phyloP scores from a whole-genome alignment of 495 filamentous ascomycete genomes.

The Trichodelitschia bisporula region DNA sequence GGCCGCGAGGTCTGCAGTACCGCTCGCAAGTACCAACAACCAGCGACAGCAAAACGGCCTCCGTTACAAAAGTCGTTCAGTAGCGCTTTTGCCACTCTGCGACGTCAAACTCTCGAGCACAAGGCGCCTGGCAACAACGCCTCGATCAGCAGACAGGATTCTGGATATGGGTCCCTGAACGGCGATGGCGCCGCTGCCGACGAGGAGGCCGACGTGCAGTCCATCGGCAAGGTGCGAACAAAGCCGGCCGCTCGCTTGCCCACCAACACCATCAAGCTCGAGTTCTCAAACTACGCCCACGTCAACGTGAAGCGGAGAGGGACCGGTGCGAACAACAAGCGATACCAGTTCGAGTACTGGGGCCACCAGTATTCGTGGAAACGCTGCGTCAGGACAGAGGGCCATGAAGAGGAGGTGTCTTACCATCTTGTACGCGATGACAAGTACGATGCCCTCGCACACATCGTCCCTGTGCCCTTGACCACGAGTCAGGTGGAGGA shows the following conservation, averaged over 20 bases:
- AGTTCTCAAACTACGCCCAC: conserved; percentile 95
- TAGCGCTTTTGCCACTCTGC: background rate
- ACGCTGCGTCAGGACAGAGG: conserved; percentile 36
- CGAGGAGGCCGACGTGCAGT: conserved; percentile 21
- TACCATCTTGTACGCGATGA: conserved; percentile 56
- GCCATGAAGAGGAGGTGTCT: conserved; percentile 34
- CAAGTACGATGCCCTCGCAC: conserved; percentile 39
- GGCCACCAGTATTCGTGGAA: conserved; percentile 69
- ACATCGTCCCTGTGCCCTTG: conserved; percentile 61
- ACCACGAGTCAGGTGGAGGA: conserved; percentile 42
- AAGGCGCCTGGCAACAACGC: conserved; percentile 22
- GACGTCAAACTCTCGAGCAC: conserved; percentile 26
- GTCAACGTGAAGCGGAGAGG: conserved; percentile 58
- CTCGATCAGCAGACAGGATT: conserved; percentile 27
- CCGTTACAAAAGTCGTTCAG: conserved; percentile 28
- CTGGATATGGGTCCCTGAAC: conserved; percentile 25
- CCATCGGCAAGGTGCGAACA: conserved; percentile 16
- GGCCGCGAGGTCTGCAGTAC: conserved; percentile 86
- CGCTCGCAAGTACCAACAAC: conserved; percentile 38
- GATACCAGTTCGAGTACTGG: conserved; percentile 87
- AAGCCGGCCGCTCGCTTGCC: conserved; percentile 15
- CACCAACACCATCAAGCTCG: conserved; percentile 60
- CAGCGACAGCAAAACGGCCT: conserved; percentile 13
- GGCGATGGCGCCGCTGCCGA: conserved; percentile 9
- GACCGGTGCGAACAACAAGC: conserved; percentile 35